A percentile compares a stretch with the other conserved stretches of the same genome.
Evolutionary conservation across 108 stramenopile genomes (phyloP).

Genomic region (Cylindrotheca closterium): DNA sequence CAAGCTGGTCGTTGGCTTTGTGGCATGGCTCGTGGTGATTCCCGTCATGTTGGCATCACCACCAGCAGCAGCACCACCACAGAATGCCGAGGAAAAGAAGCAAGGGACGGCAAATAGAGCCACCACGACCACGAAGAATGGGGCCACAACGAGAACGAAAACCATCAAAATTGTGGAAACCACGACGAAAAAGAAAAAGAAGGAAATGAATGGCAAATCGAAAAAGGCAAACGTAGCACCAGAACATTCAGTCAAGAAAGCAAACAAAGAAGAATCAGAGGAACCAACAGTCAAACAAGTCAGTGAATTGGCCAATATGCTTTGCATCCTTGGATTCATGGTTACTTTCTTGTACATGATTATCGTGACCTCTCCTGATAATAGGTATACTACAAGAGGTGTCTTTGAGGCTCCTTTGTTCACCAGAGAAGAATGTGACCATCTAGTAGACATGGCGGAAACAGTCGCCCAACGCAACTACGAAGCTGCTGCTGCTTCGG

Average conservation of each 20-base stretch:
- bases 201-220: neutral
- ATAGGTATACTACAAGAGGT: slow-evolving; percentile 42
- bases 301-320: neutral
- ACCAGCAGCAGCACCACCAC: neutral
- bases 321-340: neutral
- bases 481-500: slow-evolving; percentile 7
- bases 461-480: slow-evolving; percentile 41
- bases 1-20: slow-evolving; percentile 2
- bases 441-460: slow-evolving; percentile 52
- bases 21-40: slow-evolving; percentile 27
- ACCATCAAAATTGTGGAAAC: neutral
- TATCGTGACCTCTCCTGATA: slow-evolving; percentile 40
- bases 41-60: slow-evolving; percentile 20
- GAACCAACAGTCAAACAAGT: neutral
- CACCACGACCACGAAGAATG: neutral
- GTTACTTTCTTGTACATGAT: slow-evolving; percentile 13
- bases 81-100: slow-evolving; percentile 3
- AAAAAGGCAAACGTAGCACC: neutral
- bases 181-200: neutral
- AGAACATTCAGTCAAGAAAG: neutral
- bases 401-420: slow-evolving; percentile 54
- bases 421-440: slow-evolving; percentile 53
- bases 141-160: slow-evolving; percentile 1
- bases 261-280: neutral
- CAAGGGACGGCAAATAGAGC: neutral